phyloP scores from a whole-genome alignment of 139 green algal genomes.

The Volvox reticuliferus region DNA sequence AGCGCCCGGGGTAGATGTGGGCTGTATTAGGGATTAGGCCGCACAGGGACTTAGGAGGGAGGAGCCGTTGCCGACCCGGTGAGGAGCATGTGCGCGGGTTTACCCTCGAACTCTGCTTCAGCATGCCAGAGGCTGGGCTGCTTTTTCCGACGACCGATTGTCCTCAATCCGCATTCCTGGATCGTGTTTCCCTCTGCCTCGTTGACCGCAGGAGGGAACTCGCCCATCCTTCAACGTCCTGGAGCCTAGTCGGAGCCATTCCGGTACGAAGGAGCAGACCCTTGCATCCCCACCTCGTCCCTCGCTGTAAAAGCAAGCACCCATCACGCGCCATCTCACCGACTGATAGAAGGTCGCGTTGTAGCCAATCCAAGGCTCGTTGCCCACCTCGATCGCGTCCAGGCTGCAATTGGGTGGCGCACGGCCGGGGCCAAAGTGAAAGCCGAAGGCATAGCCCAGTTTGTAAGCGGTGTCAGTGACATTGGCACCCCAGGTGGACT shows the following conservation, averaged over 20 bases:
- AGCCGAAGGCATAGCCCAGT: slow-evolving; percentile 48
- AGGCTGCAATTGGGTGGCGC: slow-evolving; percentile 36
- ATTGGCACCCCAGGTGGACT: slow-evolving; percentile 35
- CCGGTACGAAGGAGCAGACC: no score
- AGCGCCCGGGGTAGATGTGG: neutral
- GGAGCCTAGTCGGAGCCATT: no score
- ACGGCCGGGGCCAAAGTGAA: slow-evolving; percentile 44
- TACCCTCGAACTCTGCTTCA: no score
- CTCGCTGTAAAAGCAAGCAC: neutral
- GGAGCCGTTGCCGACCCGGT: no score
- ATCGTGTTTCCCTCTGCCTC: no score
- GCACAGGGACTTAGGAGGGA: neutral
- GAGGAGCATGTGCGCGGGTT: no score
- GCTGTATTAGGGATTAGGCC: neutral
- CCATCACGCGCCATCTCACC: neutral
- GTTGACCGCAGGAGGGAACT: no score
- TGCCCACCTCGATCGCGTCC: slow-evolving; percentile 49
- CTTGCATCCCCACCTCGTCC: no score
- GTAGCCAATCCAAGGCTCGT: slow-evolving; percentile 54
- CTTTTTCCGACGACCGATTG: no score
- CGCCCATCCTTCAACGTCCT: no score
- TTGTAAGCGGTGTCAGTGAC: slow-evolving; percentile 36
- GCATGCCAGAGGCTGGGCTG: no score
- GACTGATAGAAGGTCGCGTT: slow-evolving; percentile 31
- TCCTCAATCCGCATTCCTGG: no score